Percentiles rank a stretch among this genome's conserved stretches.
Conservation (phyloP, 495 filamentous ascomycete genomes). For the Filosporella fistucella region DNA sequence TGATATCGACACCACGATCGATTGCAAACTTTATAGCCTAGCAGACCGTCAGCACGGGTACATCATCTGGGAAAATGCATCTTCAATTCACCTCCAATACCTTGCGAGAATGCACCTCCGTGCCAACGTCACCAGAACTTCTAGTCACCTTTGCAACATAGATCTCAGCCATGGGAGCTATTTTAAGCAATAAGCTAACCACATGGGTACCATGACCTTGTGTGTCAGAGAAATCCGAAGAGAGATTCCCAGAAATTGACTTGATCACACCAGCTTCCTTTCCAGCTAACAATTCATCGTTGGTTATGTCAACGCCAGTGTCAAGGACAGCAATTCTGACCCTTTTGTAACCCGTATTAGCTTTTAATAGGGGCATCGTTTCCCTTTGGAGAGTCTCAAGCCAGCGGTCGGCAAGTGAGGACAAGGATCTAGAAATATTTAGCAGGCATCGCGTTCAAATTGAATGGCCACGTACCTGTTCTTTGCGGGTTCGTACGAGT, state of each 20-base stretch:
- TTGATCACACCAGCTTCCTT: background rate
- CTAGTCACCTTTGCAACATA: background rate
- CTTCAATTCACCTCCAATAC: background rate
- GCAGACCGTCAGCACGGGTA: background rate
- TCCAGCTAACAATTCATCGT: background rate
- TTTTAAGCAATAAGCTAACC: background rate
- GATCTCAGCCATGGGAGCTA: background rate
- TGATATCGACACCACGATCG: constrained; percentile 15
- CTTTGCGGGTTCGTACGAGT: no score
- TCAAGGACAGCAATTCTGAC: background rate
- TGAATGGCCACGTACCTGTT: no score
- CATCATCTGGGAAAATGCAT: background rate
- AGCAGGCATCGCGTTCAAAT: no score
- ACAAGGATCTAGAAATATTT: no score
- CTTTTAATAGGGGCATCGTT: background rate
- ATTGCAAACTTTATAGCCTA: background rate
- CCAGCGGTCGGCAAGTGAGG: no score
- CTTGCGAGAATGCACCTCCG: background rate
- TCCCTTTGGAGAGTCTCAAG: background rate
- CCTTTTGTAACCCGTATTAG: background rate
- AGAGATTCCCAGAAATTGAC: background rate
- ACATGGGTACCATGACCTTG: background rate
- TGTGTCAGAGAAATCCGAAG: background rate
- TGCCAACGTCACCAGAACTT: background rate
- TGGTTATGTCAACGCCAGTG: background rate